A percentile compares a stretch with the other conserved stretches of the same genome.
Evolutionary conservation across 1,284 basidiomycete genomes (phyloP).

Genomic region (Ustilago shanxiensis): DNA sequence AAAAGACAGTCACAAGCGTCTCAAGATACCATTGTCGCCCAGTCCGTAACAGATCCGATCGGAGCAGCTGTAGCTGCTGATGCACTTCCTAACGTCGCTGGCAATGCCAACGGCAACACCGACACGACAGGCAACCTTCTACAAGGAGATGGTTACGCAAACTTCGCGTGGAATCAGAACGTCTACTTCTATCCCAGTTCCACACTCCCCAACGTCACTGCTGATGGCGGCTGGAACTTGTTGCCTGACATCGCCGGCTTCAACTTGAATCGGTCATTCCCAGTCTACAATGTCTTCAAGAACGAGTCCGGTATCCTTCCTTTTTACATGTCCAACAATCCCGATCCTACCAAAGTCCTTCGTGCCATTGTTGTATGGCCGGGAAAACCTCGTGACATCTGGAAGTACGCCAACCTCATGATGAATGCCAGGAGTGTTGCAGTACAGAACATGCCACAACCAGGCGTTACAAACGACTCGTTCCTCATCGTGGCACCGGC

Average conservation of each 20-base stretch:
- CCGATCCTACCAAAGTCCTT: slow-evolving; percentile 43
- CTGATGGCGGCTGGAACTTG: slow-evolving; percentile 71
- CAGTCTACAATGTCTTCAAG: slow-evolving; percentile 33
- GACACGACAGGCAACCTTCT: slow-evolving; percentile 31
- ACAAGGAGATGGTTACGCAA: slow-evolving; percentile 39
- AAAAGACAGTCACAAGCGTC: slow-evolving; percentile 23
- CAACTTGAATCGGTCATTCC: slow-evolving; percentile 46
- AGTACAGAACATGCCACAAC: slow-evolving; percentile 26
- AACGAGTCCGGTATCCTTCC: slow-evolving; percentile 56
- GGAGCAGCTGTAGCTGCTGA: slow-evolving; percentile 32
- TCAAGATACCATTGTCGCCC: slow-evolving; percentile 25
- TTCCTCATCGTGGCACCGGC: slow-evolving; percentile 44
- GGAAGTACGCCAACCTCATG: slow-evolving; percentile 64
- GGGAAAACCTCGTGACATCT: slow-evolving; percentile 62
- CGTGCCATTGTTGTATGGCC: slow-evolving; percentile 52
- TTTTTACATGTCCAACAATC: slow-evolving; percentile 53
- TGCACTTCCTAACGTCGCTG: slow-evolving; percentile 29
- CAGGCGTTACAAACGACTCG: slow-evolving; percentile 36
- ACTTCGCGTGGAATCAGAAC: slow-evolving; percentile 32
- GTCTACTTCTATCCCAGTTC: slow-evolving; percentile 31
- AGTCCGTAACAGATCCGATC: slow-evolving; percentile 32
- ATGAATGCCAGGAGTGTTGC: slow-evolving; percentile 51
- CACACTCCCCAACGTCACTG: slow-evolving; percentile 25
- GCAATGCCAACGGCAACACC: slow-evolving; percentile 28
- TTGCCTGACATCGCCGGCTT: slow-evolving; percentile 45